phyloP scores from a whole-genome alignment of 1,284 basidiomycete genomes.

The Microstroma glucosiphilum region DNA sequence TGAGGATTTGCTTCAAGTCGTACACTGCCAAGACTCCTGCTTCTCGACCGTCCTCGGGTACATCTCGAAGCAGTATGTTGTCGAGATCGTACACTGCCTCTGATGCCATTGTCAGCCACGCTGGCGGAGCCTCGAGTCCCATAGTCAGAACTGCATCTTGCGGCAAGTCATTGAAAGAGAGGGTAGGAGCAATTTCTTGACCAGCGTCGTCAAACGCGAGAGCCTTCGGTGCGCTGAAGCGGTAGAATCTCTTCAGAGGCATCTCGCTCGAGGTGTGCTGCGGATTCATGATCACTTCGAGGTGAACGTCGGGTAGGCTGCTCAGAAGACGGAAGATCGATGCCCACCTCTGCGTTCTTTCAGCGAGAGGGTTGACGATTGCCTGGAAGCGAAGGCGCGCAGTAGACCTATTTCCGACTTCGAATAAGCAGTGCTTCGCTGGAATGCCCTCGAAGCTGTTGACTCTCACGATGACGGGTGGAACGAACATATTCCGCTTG shows the following conservation, averaged over 20 bases:
- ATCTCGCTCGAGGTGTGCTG: slow-evolving; percentile 57
- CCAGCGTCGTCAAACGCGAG: slow-evolving; percentile 63
- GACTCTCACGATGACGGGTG: slow-evolving; percentile 16
- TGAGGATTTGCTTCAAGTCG: slow-evolving; percentile 79
- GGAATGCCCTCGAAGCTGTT: slow-evolving; percentile 20
- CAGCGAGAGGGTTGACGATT: slow-evolving; percentile 77
- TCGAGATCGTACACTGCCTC: slow-evolving; percentile 88
- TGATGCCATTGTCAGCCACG: slow-evolving; percentile 85
- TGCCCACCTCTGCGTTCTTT: slow-evolving; percentile 76
- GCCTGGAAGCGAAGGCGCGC: slow-evolving; percentile 69
- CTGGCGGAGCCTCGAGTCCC: slow-evolving; percentile 76
- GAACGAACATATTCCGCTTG: slow-evolving; percentile 17
- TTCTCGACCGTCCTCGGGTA: slow-evolving; percentile 55
- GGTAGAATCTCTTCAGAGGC: slow-evolving; percentile 89
- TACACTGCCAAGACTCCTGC: slow-evolving; percentile 71
- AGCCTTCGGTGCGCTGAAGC: slow-evolving; percentile 63
- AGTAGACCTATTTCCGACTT: slow-evolving; percentile 62
- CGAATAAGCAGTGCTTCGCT: slow-evolving; percentile 49
- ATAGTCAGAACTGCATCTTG: slow-evolving; percentile 75
- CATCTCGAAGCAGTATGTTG: slow-evolving; percentile 75
- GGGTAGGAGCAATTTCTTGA: slow-evolving; percentile 52
- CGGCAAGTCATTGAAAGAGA: slow-evolving; percentile 52
- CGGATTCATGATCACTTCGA: slow-evolving; percentile 41
- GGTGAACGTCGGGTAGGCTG: slow-evolving; percentile 25
- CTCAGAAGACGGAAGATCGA: slow-evolving; percentile 53